Evolutionary conservation across 495 filamentous ascomycete genomes (phyloP), one percentile per base, ranked within the genome.

Genomic region (Saxispiralis lemnorum): DNA sequence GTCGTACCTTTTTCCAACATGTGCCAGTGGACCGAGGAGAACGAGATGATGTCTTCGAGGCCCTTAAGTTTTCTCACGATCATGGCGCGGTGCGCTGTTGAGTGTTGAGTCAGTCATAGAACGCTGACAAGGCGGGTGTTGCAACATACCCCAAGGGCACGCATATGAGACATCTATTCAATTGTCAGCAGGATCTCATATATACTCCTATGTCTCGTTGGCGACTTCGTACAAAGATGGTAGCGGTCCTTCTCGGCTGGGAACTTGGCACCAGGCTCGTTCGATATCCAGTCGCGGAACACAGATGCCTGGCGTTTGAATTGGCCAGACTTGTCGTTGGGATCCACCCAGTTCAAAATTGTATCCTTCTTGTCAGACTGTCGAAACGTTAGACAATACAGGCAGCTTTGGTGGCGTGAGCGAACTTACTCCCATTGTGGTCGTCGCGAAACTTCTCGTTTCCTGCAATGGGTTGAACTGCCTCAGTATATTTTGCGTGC

Each of bases 321-420:
- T 62, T 93, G 86, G 62, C 87, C 87, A 1, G 74, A 70, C 48
- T 72, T 78, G 61, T 85, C 79, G 44, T 64, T 63, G 31, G 75
- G 76, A 17, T 70, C 64, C 14, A 85, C 85, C 84, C 84, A 94
- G 53, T 87, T 70, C 21, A 83, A 86, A 58, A 93, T 89, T 39
- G 42, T 49, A 18, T 56, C 49, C 38, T 53, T 33, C 20, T 44
- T 28, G 10, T 53, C 46, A n/a, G 44, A 37, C 45, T 48, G 31
- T 14, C 18, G 12, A 34, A 28, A 15, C 6, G 20, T 39, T 18
- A 42, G 39, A 31, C 13, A 6, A 36, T 36, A 9, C 17, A 30
- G 19, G 2, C 10, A 6, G 9, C 6, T 30, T 18, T 37, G 34
- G n/a, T 21, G 43, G 31, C 11, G 37, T 36, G 38, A 19, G 18